Evolutionary conservation across 108 stramenopile species (phyloP).

Genomic region (Cyclotella baltica): DNA sequence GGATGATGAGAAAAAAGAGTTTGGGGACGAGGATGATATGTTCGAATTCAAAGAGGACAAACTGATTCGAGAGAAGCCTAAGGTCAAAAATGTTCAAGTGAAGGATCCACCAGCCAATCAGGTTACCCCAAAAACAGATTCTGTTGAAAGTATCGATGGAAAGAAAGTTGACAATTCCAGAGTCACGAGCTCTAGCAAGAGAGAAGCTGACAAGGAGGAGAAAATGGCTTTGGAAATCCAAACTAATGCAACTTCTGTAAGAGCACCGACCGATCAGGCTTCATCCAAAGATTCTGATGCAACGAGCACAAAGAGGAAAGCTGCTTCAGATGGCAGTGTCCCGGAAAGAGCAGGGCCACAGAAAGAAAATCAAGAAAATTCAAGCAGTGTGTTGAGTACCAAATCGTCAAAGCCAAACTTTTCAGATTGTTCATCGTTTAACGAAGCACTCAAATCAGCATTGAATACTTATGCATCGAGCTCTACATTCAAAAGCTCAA

Average conservation of each 20-base stretch:
- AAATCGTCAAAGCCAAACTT: neutral
- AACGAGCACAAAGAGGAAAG: neutral
- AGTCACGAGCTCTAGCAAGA: too few species aligned
- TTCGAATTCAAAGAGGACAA: neutral
- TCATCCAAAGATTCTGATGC: neutral
- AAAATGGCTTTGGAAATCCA: too few species aligned
- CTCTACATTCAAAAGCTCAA: neutral
- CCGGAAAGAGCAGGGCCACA: neutral
- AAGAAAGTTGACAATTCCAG: too few species aligned
- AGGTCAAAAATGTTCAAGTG: neutral
- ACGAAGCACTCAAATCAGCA: constrained; percentile 31
- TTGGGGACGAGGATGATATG: neutral
- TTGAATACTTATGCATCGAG: constrained; percentile 20
- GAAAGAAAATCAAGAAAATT: neutral
- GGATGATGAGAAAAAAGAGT: neutral
- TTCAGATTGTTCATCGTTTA: constrained; percentile 18
- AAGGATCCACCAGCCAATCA: neutral
- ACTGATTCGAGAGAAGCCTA: neutral
- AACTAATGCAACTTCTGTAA: too few species aligned
- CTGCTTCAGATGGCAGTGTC: neutral
- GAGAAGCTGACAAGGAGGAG: too few species aligned
- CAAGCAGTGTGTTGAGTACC: neutral
- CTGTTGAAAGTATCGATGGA: neutral
- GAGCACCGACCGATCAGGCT: too few species aligned
- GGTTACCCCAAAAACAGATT: constrained; percentile 6